phyloP scores from a whole-genome alignment of 1,139 yeast genomes.

The Geotrichum citri-aurantii region DNA sequence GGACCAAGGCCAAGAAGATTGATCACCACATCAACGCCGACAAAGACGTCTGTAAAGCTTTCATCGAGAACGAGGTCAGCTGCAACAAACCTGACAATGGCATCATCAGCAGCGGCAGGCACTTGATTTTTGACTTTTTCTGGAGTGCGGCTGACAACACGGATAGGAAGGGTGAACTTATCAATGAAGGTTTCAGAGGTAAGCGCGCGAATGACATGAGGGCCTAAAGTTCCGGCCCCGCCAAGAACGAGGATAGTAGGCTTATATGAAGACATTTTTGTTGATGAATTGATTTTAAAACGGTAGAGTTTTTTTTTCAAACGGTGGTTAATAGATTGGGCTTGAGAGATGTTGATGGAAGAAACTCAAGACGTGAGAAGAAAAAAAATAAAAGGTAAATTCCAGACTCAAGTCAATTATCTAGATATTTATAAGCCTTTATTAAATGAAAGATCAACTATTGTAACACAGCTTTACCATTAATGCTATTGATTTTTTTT shows the following conservation, averaged over 20 bases:
- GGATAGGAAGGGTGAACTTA: conserved; percentile 46
- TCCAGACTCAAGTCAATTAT: too few species aligned
- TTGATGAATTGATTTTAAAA: neutral
- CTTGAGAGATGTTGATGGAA: too few species aligned
- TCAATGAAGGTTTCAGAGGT: conserved; percentile 40
- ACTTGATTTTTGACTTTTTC: conserved; percentile 38
- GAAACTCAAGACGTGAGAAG: too few species aligned
- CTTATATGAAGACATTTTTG: neutral
- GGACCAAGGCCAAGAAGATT: conserved; percentile 36
- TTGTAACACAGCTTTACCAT: too few species aligned
- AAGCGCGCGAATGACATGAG: conserved; percentile 44
- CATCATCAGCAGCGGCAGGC: conserved; percentile 35
- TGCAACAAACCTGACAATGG: conserved; percentile 19
- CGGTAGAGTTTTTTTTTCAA: too few species aligned
- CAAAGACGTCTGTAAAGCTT: conserved; percentile 37
- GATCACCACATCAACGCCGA: conserved; percentile 49
- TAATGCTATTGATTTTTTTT: too few species aligned
- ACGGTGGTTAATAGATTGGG: too few species aligned
- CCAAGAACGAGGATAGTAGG: conserved; percentile 48
- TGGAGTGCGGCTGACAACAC: conserved; percentile 45
- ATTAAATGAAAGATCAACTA: too few species aligned
- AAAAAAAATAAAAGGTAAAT: too few species aligned
- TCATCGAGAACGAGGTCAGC: conserved; percentile 28
- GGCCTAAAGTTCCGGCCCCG: conserved; percentile 48
- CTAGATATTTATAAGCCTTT: neutral